phyloP scores from a whole-genome alignment of 208 protist species.

The Balamuthia mandrillaris region DNA sequence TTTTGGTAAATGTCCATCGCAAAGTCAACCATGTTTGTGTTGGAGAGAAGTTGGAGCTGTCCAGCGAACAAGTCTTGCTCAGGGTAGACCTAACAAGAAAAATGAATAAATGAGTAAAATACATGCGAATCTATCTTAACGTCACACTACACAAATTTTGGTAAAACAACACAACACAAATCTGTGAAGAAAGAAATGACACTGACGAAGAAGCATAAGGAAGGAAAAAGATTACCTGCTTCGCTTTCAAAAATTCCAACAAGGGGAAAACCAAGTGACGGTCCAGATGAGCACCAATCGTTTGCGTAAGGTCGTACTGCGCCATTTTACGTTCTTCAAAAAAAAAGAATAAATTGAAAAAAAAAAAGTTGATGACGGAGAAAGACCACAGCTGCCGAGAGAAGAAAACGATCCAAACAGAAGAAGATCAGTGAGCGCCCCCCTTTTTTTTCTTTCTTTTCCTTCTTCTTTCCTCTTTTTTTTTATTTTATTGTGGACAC shows the following conservation, averaged over 20 bases:
- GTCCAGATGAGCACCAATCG: slow-evolving; percentile 56
- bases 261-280: slow-evolving; percentile 69
- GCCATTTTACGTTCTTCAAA: no score
- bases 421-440: no score
- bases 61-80: slow-evolving; percentile 48
- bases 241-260: slow-evolving; percentile 57
- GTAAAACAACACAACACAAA: not conserved
- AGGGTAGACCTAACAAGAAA: slow-evolving; percentile 45
- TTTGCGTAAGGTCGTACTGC: slow-evolving; percentile 26
- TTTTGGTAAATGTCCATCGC: slow-evolving; percentile 52
- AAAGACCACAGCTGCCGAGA: no score
- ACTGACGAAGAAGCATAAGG: not conserved
- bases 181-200: slow-evolving; percentile 9
- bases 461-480: no score
- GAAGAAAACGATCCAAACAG: no score
- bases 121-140: not conserved
- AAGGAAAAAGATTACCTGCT: slow-evolving; percentile 5
- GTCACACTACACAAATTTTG: not conserved
- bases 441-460: not conserved
- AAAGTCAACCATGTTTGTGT: slow-evolving; percentile 68
- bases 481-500: not conserved
- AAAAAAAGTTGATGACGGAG: no score
- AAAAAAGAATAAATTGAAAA: no score
- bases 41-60: slow-evolving; percentile 53
- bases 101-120: not conserved